Evolutionary conservation across 495 filamentous ascomycete species (phyloP).

Genomic region (Neurospora sp.): DNA sequence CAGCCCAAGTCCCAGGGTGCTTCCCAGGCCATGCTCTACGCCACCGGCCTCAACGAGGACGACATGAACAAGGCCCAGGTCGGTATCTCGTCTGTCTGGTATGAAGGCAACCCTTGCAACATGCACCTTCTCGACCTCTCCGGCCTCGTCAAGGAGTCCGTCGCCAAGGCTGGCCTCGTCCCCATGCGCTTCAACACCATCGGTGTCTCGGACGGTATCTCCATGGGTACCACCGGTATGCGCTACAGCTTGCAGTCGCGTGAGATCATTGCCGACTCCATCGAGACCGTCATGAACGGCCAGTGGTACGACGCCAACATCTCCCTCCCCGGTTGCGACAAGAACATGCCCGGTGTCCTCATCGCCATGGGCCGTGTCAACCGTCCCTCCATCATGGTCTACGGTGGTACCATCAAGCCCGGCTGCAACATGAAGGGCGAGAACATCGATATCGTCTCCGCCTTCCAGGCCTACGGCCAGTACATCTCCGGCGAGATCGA

Average conservation of each 20-base stretch:
- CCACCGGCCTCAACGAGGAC: constrained; percentile 69
- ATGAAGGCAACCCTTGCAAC: constrained; percentile 94
- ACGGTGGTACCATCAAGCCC: constrained; percentile 89
- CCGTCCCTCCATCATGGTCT: constrained; percentile 90
- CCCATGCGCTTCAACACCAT: constrained; percentile 96
- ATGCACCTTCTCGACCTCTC: constrained; percentile 94
- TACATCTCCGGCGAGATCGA: constrained; percentile 84
- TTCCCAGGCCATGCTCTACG: constrained; percentile 98
- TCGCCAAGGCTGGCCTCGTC: constrained; percentile 67
- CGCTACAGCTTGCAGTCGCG: constrained; percentile 87
- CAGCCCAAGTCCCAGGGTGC: constrained; percentile 96
- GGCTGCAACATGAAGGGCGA: constrained; percentile 72
- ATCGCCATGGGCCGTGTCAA: constrained; percentile 98
- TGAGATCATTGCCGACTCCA: constrained; percentile 93
- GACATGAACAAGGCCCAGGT: constrained; percentile 95
- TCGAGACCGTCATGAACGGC: constrained; percentile 97
- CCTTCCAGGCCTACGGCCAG: constrained; percentile 96
- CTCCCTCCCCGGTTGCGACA: constrained; percentile 97
- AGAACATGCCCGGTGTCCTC: constrained; percentile 98
- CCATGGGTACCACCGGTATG: constrained; percentile 83
- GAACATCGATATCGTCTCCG: constrained; percentile 87
- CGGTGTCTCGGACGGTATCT: constrained; percentile 80
- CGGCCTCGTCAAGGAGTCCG: constrained; percentile 70
- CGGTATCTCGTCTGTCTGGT: constrained; percentile 86
- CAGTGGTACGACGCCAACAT: constrained; percentile 99